Evolutionary conservation across 2,329 filamentous ascomycete species (phyloP).

Genomic region (Pseudogymnoascus sp.): DNA sequence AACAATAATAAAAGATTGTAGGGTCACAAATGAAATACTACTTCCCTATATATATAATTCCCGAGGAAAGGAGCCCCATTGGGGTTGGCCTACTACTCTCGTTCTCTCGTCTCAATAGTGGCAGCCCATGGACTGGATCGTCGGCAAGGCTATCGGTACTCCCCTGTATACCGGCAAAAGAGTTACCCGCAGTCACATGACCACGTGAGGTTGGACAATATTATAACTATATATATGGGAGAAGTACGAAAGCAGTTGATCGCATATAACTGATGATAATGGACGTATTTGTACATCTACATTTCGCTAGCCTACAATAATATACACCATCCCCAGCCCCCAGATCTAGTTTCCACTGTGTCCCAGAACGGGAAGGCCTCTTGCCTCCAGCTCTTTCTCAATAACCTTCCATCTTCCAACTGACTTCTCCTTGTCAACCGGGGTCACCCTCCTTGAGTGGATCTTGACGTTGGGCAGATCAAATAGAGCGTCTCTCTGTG

Average conservation of each 20-base stretch:
- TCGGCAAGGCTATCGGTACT: neutral
- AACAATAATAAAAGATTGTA: neutral
- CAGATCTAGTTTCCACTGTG: slow-evolving; percentile 21
- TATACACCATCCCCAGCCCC: neutral
- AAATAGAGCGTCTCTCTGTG: slow-evolving; percentile 37
- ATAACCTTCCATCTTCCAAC: slow-evolving; percentile 75
- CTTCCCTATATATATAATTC: slow-evolving; percentile 2
- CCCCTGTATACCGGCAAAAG: neutral
- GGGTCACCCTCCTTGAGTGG: slow-evolving; percentile 54
- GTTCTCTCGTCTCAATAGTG: neutral
- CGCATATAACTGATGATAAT: slow-evolving; percentile 5
- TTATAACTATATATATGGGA: neutral
- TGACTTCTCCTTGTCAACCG: slow-evolving; percentile 62
- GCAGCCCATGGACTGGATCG: neutral
- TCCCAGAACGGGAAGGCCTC: slow-evolving; percentile 51
- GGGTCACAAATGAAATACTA: slow-evolving; percentile 3
- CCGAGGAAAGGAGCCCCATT: slow-evolving; percentile 2
- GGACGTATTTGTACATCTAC: slow-evolving; percentile 5
- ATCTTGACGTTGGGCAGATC: slow-evolving; percentile 63
- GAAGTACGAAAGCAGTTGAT: neutral
- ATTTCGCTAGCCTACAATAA: slow-evolving; percentile 9
- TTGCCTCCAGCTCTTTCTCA: slow-evolving; percentile 56
- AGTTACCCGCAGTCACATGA: slow-evolving; percentile 5
- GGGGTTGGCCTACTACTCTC: neutral
- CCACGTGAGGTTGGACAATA: neutral